Conservation (phyloP, 805 yeast genomes). For the Pichia thaimueangensis region DNA sequence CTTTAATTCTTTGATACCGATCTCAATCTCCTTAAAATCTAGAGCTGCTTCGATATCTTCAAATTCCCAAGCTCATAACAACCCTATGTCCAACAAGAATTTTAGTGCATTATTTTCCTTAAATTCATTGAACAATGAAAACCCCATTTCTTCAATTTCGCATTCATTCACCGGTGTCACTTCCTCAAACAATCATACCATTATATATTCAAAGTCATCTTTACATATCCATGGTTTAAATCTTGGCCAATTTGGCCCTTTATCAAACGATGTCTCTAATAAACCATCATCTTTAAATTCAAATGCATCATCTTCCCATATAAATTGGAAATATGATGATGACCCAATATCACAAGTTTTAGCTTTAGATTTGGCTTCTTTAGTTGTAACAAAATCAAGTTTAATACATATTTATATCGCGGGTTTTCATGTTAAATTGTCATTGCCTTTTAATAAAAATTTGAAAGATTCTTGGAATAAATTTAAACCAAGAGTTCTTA, state of each 20-base stretch:
- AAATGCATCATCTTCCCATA: constrained; percentile 26
- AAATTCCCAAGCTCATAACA: constrained; percentile 10
- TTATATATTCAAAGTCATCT: constrained; percentile 44
- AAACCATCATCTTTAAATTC: constrained; percentile 24
- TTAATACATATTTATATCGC: constrained; percentile 53
- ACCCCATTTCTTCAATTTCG: constrained; percentile 27
- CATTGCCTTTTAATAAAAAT: constrained; percentile 28
- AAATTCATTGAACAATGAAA: neutral
- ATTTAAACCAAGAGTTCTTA: constrained; percentile 47
- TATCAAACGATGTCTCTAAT: constrained; percentile 6
- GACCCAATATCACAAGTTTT: constrained; percentile 47
- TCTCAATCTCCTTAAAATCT: neutral
- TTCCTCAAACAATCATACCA: constrained; percentile 64
- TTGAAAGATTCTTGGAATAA: constrained; percentile 42
- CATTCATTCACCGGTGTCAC: constrained; percentile 40
- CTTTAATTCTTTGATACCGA: constrained; percentile 5
- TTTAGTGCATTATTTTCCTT: constrained; percentile 4
- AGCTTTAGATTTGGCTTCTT: constrained; percentile 65
- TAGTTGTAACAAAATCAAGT: constrained; percentile 55
- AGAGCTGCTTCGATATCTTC: neutral
- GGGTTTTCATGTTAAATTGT: constrained; percentile 48
- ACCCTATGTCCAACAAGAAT: constrained; percentile 6
- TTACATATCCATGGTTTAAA: constrained; percentile 72
- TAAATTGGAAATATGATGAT: constrained; percentile 36
- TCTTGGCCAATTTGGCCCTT: constrained; percentile 69